Base-by-base conservation (phyloP, 768 basidiomycete species). In the Tricholoma furcatifolium region DNA sequence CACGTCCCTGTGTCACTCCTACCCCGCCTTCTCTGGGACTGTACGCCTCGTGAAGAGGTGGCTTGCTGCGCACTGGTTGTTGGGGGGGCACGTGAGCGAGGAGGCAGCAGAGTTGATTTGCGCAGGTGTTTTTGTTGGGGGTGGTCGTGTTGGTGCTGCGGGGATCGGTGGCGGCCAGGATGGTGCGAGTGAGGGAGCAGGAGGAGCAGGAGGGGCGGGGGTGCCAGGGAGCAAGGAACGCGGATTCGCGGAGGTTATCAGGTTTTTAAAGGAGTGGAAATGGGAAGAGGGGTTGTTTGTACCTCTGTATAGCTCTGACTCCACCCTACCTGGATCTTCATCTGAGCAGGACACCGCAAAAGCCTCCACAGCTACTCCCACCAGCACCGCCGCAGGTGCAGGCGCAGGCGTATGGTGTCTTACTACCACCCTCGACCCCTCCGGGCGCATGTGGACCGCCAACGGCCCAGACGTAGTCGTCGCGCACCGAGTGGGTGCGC, bases 21-120 rank as follows among this genome's bases (percentile, higher is more conserved):
- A 83, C 62, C 67, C 82, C 0, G 89, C 93, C 10, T 97, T 85
- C 67, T 78, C 92, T 2, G 84, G 88, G 8, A 93, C 95, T 0
- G 88, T 91, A 14, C 79, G 97, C 35, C 77, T 98, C 14, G 81
- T 91, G 46, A 96, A 98, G 72, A 81, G 96, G 39, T 99, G 97
- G 97, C 74, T 98, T 49, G 84, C 90, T 0, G 75, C 88, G 6
- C 97, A 99, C 65, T 92, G 90, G 87, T 78, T 97, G 51, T 78
- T 98, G 31, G 76, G 80, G 4, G 69, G 76, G 0, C 88, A 92
- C 59, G 74, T 98, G 48, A 77, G 79, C 6, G 80, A 84, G 53
- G 93, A 98, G 65, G 85, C 82, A 0, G 80, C 91, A 32, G 97
- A 99, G 67, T 73, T 98, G 15, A 67, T 99, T 38, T 92, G 91